These are phyloP conservation scores for Pseudoneurospora amorphoporcata DNA, from an alignment of 495 filamentous ascomycete genomes.

Conservation along the genomic window DNA sequence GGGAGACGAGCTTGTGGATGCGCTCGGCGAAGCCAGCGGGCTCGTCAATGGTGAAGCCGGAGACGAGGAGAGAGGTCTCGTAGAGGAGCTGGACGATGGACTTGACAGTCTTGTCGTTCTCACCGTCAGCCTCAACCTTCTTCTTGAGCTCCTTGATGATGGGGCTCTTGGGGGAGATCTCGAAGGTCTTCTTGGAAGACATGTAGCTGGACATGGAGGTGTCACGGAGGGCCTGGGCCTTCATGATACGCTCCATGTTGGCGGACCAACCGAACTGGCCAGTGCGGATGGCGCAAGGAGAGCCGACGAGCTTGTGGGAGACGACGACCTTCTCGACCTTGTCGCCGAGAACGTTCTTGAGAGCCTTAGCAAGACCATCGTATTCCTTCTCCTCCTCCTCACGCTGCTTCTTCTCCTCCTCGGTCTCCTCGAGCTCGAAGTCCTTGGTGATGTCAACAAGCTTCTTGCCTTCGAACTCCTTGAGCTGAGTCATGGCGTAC, in stretches of 20 bases:
- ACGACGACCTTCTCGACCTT: conserved; percentile 99
- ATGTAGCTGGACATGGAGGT: conserved; percentile 99
- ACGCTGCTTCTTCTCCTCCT: conserved; percentile 96
- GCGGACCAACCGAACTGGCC: conserved; percentile 99
- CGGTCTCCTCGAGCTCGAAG: conserved; percentile 99
- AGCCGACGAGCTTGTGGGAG: conserved; percentile 90
- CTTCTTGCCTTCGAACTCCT: conserved; percentile 99
- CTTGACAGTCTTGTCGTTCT: conserved; percentile 97
- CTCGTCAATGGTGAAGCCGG: conserved; percentile 99
- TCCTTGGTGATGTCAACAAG: conserved; percentile 99
- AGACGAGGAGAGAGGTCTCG: conserved; percentile 96
- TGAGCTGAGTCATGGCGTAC: conserved; percentile 99
- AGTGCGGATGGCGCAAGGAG: conserved; percentile 97
- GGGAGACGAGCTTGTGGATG: conserved; percentile 95
- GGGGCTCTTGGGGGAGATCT: conserved; percentile 95
- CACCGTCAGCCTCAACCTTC: conserved; percentile 94
- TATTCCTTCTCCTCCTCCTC: conserved; percentile 97
- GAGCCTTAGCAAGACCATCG: conserved; percentile 82
- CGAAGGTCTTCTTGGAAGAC: conserved; percentile 99
- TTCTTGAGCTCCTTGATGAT: conserved; percentile 98
- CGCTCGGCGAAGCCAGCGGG: conserved; percentile 94
- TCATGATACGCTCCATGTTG: conserved; percentile 99
- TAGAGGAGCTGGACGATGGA: conserved; percentile 94
- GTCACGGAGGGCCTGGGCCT: conserved; percentile 98
- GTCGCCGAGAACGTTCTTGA: conserved; percentile 98